Base-by-base conservation (phyloP, 495 filamentous ascomycete species). In the Halenospora varia region DNA sequence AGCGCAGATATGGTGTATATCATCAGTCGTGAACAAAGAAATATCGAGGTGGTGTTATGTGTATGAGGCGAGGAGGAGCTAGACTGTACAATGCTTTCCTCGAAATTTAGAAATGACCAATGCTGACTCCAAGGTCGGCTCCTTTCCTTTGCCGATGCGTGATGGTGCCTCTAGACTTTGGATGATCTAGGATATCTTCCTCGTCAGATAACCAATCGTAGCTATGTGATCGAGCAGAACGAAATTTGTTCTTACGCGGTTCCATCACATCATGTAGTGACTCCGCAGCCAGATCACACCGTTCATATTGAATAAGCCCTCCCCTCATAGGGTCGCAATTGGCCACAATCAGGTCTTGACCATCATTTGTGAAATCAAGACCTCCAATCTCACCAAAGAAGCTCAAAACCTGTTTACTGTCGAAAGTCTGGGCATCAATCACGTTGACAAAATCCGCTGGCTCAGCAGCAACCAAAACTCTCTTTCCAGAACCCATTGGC, bases 371-470 rank as follows among this genome's bases (percentile, higher is more conserved):
- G 60, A 92, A 88, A 39, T 82, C 81, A 2, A 90, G 78, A 2
- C 93, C 93, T 2, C 84, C 90, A 24, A 95, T 81, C 61, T 93
- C 88, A 15, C 93, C 92, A 63, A 95, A 96, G 65, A 96, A 86
- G 60, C 91, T 88, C 2, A 96, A 71, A 9, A 83, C 86, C 65
- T 96, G 92, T 56, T 83, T 83, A 11, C 78, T 77, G 9, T 74
- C 70, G 68, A 82, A 92, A 10, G 78, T 82, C 59, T 77, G 75
- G 17, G 88, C 89, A 56, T 96, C 87, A 57, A 96, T 84, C 29
- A 96, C 74, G 35, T 81, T 83, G 49, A 97, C 77, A 42, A 86
- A 82, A 66, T 97, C 93, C 2, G 92, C 90, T 29, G 89, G 88
- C 66, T 97, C 93, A 10, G 86, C 87, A 44, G 88, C 81, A 10